Conservation (phyloP, 139 green algal genomes). For the Micractinium conductrix region DNA sequence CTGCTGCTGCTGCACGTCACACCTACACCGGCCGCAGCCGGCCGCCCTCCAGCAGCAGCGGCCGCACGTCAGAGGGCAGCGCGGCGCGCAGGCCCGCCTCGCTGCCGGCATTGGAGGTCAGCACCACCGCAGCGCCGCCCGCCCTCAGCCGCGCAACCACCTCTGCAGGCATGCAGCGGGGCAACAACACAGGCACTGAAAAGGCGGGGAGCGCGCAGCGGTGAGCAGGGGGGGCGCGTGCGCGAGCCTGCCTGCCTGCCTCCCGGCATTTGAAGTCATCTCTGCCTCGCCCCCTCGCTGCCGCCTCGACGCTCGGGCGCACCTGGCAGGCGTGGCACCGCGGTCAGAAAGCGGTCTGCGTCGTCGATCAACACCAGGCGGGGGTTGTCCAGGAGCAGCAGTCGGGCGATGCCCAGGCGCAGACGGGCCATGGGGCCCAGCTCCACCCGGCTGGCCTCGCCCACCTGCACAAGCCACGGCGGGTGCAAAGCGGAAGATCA, state of each 20-base stretch:
- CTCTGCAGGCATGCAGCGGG: too few relatives aligned
- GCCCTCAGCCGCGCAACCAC: background rate
- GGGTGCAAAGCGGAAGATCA: background rate
- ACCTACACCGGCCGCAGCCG: background rate
- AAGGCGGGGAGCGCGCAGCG: too few relatives aligned
- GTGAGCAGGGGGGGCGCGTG: too few relatives aligned
- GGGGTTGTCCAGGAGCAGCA: conserved; percentile 3
- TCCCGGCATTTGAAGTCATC: too few relatives aligned
- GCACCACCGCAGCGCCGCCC: background rate
- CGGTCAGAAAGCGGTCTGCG: background rate
- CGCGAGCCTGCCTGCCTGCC: too few relatives aligned
- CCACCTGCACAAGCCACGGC: background rate
- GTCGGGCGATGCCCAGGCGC: conserved; percentile 6
- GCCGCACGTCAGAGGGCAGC: background rate
- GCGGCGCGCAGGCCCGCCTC: background rate
- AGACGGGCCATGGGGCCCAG: background rate
- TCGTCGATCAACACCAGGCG: conserved; percentile 9
- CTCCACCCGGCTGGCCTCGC: conserved; percentile 17
- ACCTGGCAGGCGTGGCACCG: background rate
- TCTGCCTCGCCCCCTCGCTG: too few relatives aligned
- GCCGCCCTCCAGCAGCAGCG: background rate
- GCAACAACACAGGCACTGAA: too few relatives aligned
- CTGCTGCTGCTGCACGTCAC: too few relatives aligned
- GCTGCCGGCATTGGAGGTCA: background rate
- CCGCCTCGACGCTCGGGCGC: too few relatives aligned